phyloP scores from a whole-genome alignment of 106 monocot genomes.

The Alisma plantagoaquatica region DNA sequence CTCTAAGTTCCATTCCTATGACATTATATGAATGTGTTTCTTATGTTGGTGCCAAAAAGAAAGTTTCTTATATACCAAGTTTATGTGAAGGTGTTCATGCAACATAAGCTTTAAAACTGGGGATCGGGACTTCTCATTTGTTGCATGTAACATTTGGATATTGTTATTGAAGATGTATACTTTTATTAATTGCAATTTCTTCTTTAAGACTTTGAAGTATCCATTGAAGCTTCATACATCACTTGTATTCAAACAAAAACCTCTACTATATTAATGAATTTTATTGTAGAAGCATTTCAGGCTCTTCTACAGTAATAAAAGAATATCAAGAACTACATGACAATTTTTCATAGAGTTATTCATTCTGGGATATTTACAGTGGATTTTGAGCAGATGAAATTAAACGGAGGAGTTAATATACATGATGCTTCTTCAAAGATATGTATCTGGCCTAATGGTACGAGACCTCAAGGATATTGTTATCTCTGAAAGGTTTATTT shows the following conservation, averaged over 20 bases:
- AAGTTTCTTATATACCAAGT: constrained; percentile 53
- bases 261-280: constrained; percentile 28
- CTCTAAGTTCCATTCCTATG: constrained; percentile 73
- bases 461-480: too few relatives aligned
- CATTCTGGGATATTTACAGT: too few relatives aligned
- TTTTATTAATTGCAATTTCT: constrained; percentile 2
- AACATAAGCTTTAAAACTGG: constrained; percentile 16
- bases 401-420: too few relatives aligned
- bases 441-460: too few relatives aligned
- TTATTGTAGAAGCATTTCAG: constrained; percentile 42
- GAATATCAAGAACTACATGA: constrained; percentile 82
- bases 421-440: too few relatives aligned
- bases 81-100: constrained; percentile 18
- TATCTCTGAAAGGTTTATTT: too few relatives aligned
- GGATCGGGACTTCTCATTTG: constrained; percentile 73
- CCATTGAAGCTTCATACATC: constrained; percentile 89
- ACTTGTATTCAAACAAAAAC: constrained; percentile 73
- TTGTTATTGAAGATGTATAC: too few relatives aligned
- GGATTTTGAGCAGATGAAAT: too few relatives aligned
- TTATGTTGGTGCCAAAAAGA: constrained; percentile 53
- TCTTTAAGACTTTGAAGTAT: constrained; percentile 75
- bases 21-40: constrained; percentile 91
- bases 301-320: constrained; percentile 24
- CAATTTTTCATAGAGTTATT: too few relatives aligned
- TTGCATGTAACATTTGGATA: constrained; percentile 99